Evolutionary conservation across 306 rosid species (phyloP).

Genomic region (Astragalus membranaceus): DNA sequence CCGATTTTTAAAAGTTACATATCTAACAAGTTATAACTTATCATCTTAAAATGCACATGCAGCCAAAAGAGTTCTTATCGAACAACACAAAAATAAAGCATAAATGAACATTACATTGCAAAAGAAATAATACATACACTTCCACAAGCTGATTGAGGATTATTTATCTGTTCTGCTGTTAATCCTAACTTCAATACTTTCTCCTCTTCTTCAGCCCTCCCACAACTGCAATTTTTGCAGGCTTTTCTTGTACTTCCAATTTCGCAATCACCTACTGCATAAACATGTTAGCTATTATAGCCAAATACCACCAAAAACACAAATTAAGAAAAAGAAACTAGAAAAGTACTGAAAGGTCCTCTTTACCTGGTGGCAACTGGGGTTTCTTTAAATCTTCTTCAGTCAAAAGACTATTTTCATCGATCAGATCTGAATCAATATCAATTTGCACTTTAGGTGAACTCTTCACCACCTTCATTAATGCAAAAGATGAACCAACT

Average conservation of each 20-base stretch:
- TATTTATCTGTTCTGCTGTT: constrained; percentile 61
- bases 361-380: constrained; percentile 49
- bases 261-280: constrained; percentile 73
- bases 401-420: constrained; percentile 82
- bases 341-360: background rate
- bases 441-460: constrained; percentile 56
- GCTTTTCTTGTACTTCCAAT: constrained; percentile 85
- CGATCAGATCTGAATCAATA: constrained; percentile 79
- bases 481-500: constrained; percentile 68
- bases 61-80: background rate
- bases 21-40: background rate
- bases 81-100: background rate
- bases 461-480: constrained; percentile 47
- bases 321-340: constrained; percentile 6
- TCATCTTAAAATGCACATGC: background rate
- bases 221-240: constrained; percentile 88
- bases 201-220: constrained; percentile 90
- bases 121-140: constrained; percentile 39
- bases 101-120: background rate
- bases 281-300: constrained; percentile 4
- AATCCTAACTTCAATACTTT: constrained; percentile 67
- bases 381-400: constrained; percentile 90
- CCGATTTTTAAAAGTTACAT: background rate
- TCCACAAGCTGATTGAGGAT: constrained; percentile 95
- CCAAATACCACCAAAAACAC: background rate